Conservation (phyloP, 2,329 filamentous ascomycete species). For the Diaporthe batatas region DNA sequence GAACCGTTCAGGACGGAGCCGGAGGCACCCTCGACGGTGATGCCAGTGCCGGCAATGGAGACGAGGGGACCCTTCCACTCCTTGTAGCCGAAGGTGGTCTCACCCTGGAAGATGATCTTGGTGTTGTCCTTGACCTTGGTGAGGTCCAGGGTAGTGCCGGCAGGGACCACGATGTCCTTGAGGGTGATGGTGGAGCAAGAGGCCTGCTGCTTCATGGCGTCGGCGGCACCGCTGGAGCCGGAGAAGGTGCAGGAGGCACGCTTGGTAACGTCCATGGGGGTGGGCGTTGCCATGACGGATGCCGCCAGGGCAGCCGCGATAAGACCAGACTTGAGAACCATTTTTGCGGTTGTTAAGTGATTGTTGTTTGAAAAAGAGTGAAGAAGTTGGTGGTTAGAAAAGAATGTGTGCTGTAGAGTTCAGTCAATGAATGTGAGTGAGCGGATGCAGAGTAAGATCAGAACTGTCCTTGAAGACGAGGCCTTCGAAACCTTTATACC, state of each 20-base stretch:
- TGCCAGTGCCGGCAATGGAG: constrained; percentile 67
- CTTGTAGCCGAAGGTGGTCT: constrained; percentile 74
- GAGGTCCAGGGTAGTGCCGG: constrained; percentile 70
- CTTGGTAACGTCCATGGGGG: constrained; percentile 33
- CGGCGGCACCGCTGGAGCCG: constrained; percentile 54
- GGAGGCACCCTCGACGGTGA: constrained; percentile 64
- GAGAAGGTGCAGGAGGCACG: constrained; percentile 66
- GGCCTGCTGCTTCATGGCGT: constrained; percentile 61
- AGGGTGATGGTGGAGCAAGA: constrained; percentile 67
- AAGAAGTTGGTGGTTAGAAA: neutral
- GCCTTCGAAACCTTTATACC: constrained; percentile 29
- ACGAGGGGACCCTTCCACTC: constrained; percentile 76
- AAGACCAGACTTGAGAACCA: constrained; percentile 32
- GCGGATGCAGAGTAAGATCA: neutral
- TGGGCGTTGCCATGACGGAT: constrained; percentile 37
- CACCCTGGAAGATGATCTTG: constrained; percentile 72
- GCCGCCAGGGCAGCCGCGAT: constrained; percentile 40
- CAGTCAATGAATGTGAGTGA: constrained; percentile 27
- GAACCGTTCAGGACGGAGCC: constrained; percentile 69
- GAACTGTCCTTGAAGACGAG: neutral
- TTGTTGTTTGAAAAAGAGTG: constrained; percentile 20
- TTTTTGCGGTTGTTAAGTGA: constrained; percentile 23
- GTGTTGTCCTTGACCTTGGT: constrained; percentile 60
- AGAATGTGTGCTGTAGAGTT: constrained; percentile 12
- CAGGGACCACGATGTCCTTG: constrained; percentile 66